Base-by-base conservation (phyloP, 2,329 filamentous ascomycete genomes). In the Aspergillus novofumigatus region DNA sequence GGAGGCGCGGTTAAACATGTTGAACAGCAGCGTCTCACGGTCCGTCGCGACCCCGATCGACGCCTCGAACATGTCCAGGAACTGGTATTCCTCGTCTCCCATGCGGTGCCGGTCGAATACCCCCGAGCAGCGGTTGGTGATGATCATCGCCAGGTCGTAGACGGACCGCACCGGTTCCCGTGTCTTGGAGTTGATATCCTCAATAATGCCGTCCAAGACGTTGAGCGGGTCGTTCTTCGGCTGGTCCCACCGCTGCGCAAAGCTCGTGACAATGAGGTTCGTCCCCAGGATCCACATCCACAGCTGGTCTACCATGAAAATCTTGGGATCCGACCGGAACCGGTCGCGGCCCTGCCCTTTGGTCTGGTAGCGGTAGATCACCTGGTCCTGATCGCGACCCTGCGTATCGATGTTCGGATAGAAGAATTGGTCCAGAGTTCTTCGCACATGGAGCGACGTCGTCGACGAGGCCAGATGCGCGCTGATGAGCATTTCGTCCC, bases 291-390 rank as follows among this genome's bases (percentile, higher is more conserved):
- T 77, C 82, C 84, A 87, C 67, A 88, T 80, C 86, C 86, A 88
- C 1, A 89, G 73, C 62, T 88, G 86, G 66, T 88, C 86, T 0
- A 88, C 85, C 85, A 87, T 87, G 67, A 86, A 86, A 2, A 87
- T 80, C 59, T 86, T 86, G 1, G 78, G 78, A 55, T 85, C 81
- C 3, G 58, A 60, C 3, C 54, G 60, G 1, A 71, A 72, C 68
- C 66, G 65, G 17, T 67, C 68, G 20, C 62, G 62, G 7, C 66
- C 71, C 8, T 68, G 65, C 6, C 66, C 66, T 45, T 76, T 75
- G 35, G 70, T 75, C 60, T 80, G 78, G 61, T 87, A 87, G 10
- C 85, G 78, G 65, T 83, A 86, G 0, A 88, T 84, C 1, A 88
- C 85, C 66, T 88, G 86, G 62, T 87, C 84, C 32, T 76, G 74